Evolutionary conservation across 805 yeast species (phyloP), one percentile per base, ranked within the genome.

Genomic region (Ogataea methylovora): DNA sequence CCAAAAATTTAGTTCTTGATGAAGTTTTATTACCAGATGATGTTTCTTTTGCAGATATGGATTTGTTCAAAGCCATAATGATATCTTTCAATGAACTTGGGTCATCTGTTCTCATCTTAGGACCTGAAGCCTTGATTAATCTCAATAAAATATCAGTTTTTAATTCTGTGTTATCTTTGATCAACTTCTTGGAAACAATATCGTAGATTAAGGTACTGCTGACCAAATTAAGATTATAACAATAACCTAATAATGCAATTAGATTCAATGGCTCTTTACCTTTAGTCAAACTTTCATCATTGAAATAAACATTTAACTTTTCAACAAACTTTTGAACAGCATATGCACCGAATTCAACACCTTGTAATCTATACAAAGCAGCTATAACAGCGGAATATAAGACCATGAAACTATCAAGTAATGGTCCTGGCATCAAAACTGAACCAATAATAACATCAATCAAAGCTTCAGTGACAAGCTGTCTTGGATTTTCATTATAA

Each of bases 311-410:
- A 24, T 80, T 78, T 46, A 84, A 76, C 36, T 65, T 68, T 40
- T 84, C 95, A n/a, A 88, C 83, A 36, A 84, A 52, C 0, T 74
- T 66, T 52, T 92, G 98, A 23, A 87, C 67, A 39, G 87, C 80
- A 45, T 65, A 72, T 0, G 97, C 98, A 39, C 95, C 97, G 54
- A 86, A 82, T 41, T 86, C 95, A 25, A 79, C 74, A 15, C 98
- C 97, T 45, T 84, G 83, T 15, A 78, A 49, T 40, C 83, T 70
- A 59, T 83, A 86, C 17, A 92, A 54, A 1, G 95, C 80, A 16
- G 79, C 79, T 2, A 79, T 72, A 7, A 86, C 65, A 5, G 86
- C 79, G 1, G 95, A 82, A 54, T 90, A 88, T 22, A 84, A 66
- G 40, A 82, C 71, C 26, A 88, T 74, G 52, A 86, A 85, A 1